phyloP scores from a whole-genome alignment of 768 basidiomycete genomes.

The Agaricus subrufescens region DNA sequence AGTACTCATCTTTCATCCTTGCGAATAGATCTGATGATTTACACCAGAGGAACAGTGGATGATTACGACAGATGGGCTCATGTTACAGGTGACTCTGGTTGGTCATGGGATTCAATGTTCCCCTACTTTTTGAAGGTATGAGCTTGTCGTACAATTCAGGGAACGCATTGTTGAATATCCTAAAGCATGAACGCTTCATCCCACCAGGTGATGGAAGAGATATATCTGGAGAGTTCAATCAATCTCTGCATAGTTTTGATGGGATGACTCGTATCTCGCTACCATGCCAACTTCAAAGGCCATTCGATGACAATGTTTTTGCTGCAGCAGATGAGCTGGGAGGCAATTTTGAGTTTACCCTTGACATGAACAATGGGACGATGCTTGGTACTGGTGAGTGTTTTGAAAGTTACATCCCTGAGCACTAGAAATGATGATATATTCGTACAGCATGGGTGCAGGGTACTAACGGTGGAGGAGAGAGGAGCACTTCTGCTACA shows the following conservation, averaged over 20 bases:
- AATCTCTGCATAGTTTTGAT: constrained; percentile 28
- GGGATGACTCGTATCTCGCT: constrained; percentile 29
- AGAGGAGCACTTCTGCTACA: constrained; percentile 25
- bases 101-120: constrained; percentile 27
- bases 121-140: constrained; percentile 25
- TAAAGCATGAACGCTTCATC: constrained; percentile 31
- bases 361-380: constrained; percentile 25
- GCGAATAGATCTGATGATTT: constrained; percentile 24
- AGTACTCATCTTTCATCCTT: background rate
- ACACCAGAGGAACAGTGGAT: constrained; percentile 25
- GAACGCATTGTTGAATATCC: background rate
- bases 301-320: constrained; percentile 25
- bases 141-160: too few species aligned
- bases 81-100: constrained; percentile 26
- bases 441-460: constrained; percentile 17
- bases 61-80: constrained; percentile 21
- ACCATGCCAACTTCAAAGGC: constrained; percentile 20
- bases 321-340: constrained; percentile 23
- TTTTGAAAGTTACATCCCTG: background rate
- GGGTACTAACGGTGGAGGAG: constrained; percentile 20
- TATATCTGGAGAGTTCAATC: constrained; percentile 30
- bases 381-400: constrained; percentile 25
- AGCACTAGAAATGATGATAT: background rate
- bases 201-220: constrained; percentile 33
- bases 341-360: constrained; percentile 20